These are phyloP conservation scores for Erodium texanum DNA, from an alignment of 441 rosid genomes.

Conservation along the genomic window DNA sequence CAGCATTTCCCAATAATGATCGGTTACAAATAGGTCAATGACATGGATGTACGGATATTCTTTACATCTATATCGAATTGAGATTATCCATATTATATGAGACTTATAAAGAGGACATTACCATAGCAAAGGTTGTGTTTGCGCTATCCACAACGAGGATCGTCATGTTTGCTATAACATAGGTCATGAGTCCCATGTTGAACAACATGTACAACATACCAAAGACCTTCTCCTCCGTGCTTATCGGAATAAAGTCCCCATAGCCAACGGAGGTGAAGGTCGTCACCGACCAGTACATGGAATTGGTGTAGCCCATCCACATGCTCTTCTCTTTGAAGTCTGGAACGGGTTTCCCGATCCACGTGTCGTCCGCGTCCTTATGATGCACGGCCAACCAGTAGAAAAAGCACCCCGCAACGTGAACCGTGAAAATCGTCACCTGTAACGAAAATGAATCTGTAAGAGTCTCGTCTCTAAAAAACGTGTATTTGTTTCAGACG, in stretches of 20 bases:
- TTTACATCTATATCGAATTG: too few species aligned
- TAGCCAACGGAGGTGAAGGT: conserved; percentile 89
- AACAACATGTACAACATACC: conserved; percentile 78
- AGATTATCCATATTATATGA: too few species aligned
- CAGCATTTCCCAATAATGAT: too few species aligned
- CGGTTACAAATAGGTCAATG: too few species aligned
- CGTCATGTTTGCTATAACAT: conserved; percentile 90
- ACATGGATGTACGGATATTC: too few species aligned
- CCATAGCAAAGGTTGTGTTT: conserved; percentile 58
- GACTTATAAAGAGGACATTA: too few species aligned
- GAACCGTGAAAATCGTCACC: conserved; percentile 74
- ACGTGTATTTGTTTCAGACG: not conserved
- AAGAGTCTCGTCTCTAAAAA: too few species aligned
- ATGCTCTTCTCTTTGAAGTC: conserved; percentile 61
- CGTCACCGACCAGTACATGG: conserved; percentile 85
- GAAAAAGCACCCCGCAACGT: conserved; percentile 77
- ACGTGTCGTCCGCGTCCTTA: conserved; percentile 33
- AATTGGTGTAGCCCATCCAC: conserved; percentile 78
- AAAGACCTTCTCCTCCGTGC: conserved; percentile 58
- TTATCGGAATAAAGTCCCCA: conserved; percentile 75
- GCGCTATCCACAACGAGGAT: conserved; percentile 73
- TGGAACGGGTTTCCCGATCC: conserved; percentile 50
- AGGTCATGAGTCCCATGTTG: conserved; percentile 87
- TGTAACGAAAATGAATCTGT: too few species aligned
- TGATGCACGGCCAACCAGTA: conserved; percentile 65